Evolutionary conservation across 495 filamentous ascomycete genomes (phyloP).

Genomic region (Melanomma pulvis-pyrius): DNA sequence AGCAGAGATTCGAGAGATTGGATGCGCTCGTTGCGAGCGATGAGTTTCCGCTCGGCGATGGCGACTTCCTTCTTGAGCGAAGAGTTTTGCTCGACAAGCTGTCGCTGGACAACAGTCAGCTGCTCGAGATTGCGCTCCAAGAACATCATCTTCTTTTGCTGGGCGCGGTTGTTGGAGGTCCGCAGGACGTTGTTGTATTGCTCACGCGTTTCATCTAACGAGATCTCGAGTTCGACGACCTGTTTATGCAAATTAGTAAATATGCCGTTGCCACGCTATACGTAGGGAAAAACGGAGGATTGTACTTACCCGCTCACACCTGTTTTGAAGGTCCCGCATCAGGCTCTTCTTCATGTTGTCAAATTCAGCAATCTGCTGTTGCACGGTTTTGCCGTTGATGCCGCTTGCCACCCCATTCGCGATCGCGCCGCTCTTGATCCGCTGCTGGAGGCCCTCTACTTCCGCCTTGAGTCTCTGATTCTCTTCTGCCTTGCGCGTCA

Average conservation of each 20-base stretch:
- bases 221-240: slow-evolving; percentile 95
- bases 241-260: slow-evolving; percentile 32
- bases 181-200: slow-evolving; percentile 98
- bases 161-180: slow-evolving; percentile 92
- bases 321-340: slow-evolving; percentile 97
- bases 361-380: slow-evolving; percentile 97
- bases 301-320: slow-evolving; percentile 78
- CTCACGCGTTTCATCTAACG: slow-evolving; percentile 92
- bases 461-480: slow-evolving; percentile 72
- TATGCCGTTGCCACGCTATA: slow-evolving; percentile 2
- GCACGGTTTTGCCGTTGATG: slow-evolving; percentile 86
- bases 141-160: slow-evolving; percentile 99
- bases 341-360: slow-evolving; percentile 99
- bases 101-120: slow-evolving; percentile 92
- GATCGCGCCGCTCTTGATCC: slow-evolving; percentile 59
- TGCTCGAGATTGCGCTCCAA: slow-evolving; percentile 97
- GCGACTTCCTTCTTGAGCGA: slow-evolving; percentile 98
- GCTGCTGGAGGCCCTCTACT: slow-evolving; percentile 75
- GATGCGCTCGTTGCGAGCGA: slow-evolving; percentile 95
- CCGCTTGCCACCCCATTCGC: slow-evolving; percentile 56
- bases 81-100: slow-evolving; percentile 96
- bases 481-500: slow-evolving; percentile 72
- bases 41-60: slow-evolving; percentile 95
- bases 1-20: slow-evolving; percentile 86
- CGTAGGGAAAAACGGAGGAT: not conserved